Evolutionary conservation across 2,329 filamentous ascomycete species (phyloP), one percentile per base, ranked within the genome.

Genomic region (Sporothrix brunneoviolacea): DNA sequence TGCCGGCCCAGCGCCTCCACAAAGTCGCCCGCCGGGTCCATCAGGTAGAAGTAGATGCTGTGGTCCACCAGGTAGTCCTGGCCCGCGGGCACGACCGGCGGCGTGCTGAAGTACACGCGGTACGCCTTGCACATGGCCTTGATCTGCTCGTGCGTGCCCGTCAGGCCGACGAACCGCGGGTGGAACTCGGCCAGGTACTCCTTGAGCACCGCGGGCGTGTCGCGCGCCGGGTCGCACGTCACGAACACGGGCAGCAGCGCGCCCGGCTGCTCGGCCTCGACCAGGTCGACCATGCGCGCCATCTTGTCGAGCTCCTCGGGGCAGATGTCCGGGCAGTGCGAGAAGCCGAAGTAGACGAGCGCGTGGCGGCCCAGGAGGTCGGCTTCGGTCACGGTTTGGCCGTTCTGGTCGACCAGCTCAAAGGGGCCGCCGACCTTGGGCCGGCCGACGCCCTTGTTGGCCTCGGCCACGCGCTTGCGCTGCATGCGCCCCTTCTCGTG

Each of bases 271-370:
- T 75, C 68, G 44, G 70, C 71, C 58, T 82, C 72, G 39, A 84
- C 76, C 7, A 79, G 73, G 64, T 98, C 90, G 63, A 94, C 86
- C 81, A 97, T 95, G 52, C 78, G 77, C n/a, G 91, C 88, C 91
- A 98, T 96, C 75, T 98, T 98, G 73, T 98, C 93, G 61, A 98
- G 84, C 71, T 98, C 93, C 64, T 98, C 93, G 30, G 93, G 93
- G 73, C 93, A 98, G 65, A 98, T 98, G 66, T 98, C 93, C 21
- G 93, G 93, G 67, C 93, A 98, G 69, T 96, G 91, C 8, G 89
- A 91, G 77, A 98, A 98, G 62, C 93, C 93, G 66, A 98, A 98
- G 72, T 98, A 98, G 33, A 97, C 83, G 15, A 94, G 68, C 50
- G 80, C 79, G 71, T 95, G 93, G 68, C 86, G 88, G 48, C 93